Evolutionary conservation across 345 rosid species (phyloP), one percentile per base, ranked within the genome.

Genomic region (Salix caprea): DNA sequence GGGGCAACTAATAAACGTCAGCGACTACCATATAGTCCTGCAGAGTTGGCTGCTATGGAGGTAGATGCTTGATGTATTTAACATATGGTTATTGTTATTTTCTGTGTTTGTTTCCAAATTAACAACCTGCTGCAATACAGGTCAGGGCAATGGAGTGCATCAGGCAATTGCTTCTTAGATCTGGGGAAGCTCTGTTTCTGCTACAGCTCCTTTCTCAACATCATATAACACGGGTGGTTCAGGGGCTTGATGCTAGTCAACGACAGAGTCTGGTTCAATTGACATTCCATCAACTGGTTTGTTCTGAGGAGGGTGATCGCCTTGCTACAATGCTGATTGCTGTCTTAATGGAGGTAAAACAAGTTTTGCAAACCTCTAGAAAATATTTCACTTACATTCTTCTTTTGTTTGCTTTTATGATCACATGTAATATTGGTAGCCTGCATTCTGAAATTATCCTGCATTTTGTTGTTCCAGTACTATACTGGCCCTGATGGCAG

Each of bases 401-500:
- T 46, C 16, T 46, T 46, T 46, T 46, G 52, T 46, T 46, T 46
- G 52, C 52, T 46, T 46, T 46, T 14, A 46, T 14, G 52, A 46
- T 46, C 16, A 46, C 18, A 46, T 46, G 52, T 46, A 32, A 37
- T 37, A 46, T 36, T 34, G 18, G 61, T 66, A 52, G 73, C 67
- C 70, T 76, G 78, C 70, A 74, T 72, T 72, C 6, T 34, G 30
- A 30, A 13, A 18, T 39, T 72, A 54, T 19, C 18, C 28, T 78
- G 72, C 39, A 37, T 40, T 11, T 26, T 19, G 16, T 69, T 82
- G 66, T 82, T 74, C 79, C 94, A 96, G 99, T 90, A 90, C 86
- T 96, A 96, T 84, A 93, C 96, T 77, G 94, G 95, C 79, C 94
- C 94, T 64, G 98, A 92, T 89, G 99, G 98, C 76, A 96, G 98